phyloP scores from a whole-genome alignment of 225 moss, liverwort and hornwort genomes.

The Ulota crispa region DNA sequence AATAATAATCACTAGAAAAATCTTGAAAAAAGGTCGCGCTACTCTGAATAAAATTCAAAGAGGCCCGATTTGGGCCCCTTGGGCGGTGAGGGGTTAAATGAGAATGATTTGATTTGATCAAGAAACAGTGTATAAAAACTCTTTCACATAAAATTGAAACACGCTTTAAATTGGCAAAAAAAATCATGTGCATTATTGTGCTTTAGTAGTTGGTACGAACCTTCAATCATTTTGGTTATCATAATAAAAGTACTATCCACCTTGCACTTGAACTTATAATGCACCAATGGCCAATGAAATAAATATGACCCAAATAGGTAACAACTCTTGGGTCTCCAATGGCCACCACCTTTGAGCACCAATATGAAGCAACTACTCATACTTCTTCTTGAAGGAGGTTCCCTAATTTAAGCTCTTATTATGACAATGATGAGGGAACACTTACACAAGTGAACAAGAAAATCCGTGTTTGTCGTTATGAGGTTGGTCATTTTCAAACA shows the following conservation, averaged over 20 bases:
- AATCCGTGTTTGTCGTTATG: neutral
- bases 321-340: neutral
- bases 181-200: neutral
- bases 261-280: neutral
- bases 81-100: too few relatives aligned
- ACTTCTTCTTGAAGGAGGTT: neutral
- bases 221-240: neutral
- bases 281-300: neutral
- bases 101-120: neutral
- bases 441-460: neutral
- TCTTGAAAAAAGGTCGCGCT: too few relatives aligned
- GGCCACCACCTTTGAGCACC: neutral
- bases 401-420: neutral
- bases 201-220: neutral
- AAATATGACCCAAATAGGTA: accelerated
- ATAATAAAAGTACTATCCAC: neutral
- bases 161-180: neutral
- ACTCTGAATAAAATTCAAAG: too few relatives aligned
- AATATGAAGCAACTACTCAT: neutral
- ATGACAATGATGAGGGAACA: neutral
- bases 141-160: neutral
- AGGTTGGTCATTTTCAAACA: neutral
- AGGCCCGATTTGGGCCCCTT: too few relatives aligned
- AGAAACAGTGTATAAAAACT: neutral
- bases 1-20: too few relatives aligned